Base-by-base conservation (phyloP, 1,139 yeast species). In the Lodderomyces beijingensis region DNA sequence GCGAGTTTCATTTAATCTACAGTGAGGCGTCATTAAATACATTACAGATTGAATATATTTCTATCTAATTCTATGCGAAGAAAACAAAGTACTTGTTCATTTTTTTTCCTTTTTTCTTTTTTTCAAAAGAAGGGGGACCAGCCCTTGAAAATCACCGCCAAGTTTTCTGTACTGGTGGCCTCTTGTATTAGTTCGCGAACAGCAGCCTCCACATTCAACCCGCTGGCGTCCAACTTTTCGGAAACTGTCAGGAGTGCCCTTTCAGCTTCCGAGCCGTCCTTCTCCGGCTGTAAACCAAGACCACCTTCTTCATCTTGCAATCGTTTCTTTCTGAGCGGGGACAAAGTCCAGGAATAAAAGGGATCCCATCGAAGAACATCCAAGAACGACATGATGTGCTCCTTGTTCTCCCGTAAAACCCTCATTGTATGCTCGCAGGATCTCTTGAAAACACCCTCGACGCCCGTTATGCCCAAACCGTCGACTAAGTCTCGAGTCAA, bases 301-400 rank as follows among this genome's bases (percentile, higher is more conserved):
- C 51, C 56, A 5, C 41, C 37, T 4, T 41, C 39, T 13, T 50
- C 62, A 24, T 64, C 72, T 47, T 81, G 87, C 13, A 81, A 48
- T 42, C 69, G 74, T 41, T 69, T 70, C 50, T 68, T 75, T 36
- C 81, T 53, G 10, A 83, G 55, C 0, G 93, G 91, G 0, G 95
- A 82, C 28, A 86, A 65, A 1, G 81, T 77, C 98, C 98, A 91
- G 1, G 85, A 74, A 49, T 89, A 89, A 37, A 93, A 67, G 0
- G 98, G 97, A 66, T 93, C 98, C 73, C 93, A 87, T 45, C 83
- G 68, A 43, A 93, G 60, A 6, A 91, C 95, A 49, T 89, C 93
- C 38, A 93, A 61, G 31, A 93, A 85, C 16, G 94, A 83, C 50
- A 80, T 59, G 18, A 93, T 85, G 45, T 80, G 81, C 27, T 78